phyloP scores from a whole-genome alignment of 1,139 yeast genomes.

The Yamadazyma dendronema region DNA sequence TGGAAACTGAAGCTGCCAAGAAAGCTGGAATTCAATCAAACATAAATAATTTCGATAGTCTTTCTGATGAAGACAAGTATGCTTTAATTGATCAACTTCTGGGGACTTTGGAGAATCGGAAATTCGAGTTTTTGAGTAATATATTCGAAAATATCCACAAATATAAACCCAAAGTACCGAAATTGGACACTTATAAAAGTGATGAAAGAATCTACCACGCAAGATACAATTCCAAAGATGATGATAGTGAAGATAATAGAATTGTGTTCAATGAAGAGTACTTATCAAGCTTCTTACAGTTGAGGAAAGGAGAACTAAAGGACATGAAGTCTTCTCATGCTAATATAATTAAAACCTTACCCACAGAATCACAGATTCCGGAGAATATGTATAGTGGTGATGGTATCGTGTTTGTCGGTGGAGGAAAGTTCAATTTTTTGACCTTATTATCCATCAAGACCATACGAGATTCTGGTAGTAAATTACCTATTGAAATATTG shows the following conservation, averaged over 20 bases:
- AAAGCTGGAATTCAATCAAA: slow-evolving; percentile 12
- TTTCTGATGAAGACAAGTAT: slow-evolving; percentile 7
- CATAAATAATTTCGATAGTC: slow-evolving; percentile 15
- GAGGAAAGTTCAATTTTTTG: slow-evolving; percentile 70
- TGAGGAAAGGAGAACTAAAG: slow-evolving; percentile 41
- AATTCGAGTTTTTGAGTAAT: slow-evolving; percentile 25
- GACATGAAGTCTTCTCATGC: slow-evolving; percentile 51
- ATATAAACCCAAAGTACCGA: slow-evolving; percentile 36
- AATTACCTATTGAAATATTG: slow-evolving; percentile 73
- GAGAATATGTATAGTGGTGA: slow-evolving; percentile 54
- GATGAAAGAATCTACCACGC: slow-evolving; percentile 49
- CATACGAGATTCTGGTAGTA: slow-evolving; percentile 60
- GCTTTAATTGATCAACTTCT: slow-evolving; percentile 9
- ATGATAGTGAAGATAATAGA: slow-evolving; percentile 21
- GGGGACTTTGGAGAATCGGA: slow-evolving; percentile 6
- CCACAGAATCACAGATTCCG: slow-evolving; percentile 36
- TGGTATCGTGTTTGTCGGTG: slow-evolving; percentile 62
- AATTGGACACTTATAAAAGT: slow-evolving; percentile 33
- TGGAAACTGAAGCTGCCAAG: slow-evolving; percentile 16
- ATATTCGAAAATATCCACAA: slow-evolving; percentile 37
- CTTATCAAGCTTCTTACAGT: slow-evolving; percentile 51
- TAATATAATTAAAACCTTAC: slow-evolving; percentile 49
- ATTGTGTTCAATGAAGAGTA: slow-evolving; percentile 43
- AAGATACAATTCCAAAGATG: slow-evolving; percentile 39
- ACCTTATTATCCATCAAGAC: slow-evolving; percentile 65